Evolutionary conservation across 306 rosid genomes (phyloP).

Genomic region (Glycyrrhiza uralensis): DNA sequence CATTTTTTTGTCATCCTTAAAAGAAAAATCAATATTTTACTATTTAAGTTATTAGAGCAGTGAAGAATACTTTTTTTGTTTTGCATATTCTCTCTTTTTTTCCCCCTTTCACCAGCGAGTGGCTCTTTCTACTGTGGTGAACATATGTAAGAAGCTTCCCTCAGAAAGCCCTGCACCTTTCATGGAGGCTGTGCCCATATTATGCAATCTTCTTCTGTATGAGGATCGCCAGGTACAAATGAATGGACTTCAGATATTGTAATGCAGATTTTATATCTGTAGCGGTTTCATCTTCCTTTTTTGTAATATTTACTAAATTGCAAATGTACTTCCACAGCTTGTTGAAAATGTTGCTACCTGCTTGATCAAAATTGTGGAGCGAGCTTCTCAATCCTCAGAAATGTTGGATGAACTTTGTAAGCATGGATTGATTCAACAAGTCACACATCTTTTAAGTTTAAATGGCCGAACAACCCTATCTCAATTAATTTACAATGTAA

Average conservation of each 20-base stretch:
- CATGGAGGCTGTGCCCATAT: slow-evolving; percentile 92
- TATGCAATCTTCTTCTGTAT: slow-evolving; percentile 90
- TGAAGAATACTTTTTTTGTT: slow-evolving; percentile 10
- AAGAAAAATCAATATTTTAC: background rate
- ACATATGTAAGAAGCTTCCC: slow-evolving; percentile 91
- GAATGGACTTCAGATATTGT: slow-evolving; percentile 11
- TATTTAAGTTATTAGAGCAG: background rate
- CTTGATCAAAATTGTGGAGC: slow-evolving; percentile 77
- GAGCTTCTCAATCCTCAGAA: slow-evolving; percentile 60
- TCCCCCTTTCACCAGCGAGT: slow-evolving; percentile 57
- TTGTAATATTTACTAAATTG: slow-evolving; percentile 21
- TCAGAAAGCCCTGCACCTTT: slow-evolving; percentile 71
- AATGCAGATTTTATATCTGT: background rate
- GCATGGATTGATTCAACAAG: slow-evolving; percentile 76
- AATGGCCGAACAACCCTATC: slow-evolving; percentile 65
- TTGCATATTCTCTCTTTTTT: background rate
- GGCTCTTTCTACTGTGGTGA: slow-evolving; percentile 93
- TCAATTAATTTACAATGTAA: slow-evolving; percentile 64
- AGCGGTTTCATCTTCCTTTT: background rate
- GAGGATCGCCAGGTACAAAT: slow-evolving; percentile 84
- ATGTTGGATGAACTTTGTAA: slow-evolving; percentile 84
- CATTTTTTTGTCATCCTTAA: background rate
- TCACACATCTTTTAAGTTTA: slow-evolving; percentile 59
- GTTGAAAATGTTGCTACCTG: slow-evolving; percentile 83
- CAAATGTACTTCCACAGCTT: slow-evolving; percentile 54